A percentile compares a stretch with the other conserved stretches of the same genome.
Conservation (phyloP, 257 asterid genomes). For the Scutellaria galericulata region DNA sequence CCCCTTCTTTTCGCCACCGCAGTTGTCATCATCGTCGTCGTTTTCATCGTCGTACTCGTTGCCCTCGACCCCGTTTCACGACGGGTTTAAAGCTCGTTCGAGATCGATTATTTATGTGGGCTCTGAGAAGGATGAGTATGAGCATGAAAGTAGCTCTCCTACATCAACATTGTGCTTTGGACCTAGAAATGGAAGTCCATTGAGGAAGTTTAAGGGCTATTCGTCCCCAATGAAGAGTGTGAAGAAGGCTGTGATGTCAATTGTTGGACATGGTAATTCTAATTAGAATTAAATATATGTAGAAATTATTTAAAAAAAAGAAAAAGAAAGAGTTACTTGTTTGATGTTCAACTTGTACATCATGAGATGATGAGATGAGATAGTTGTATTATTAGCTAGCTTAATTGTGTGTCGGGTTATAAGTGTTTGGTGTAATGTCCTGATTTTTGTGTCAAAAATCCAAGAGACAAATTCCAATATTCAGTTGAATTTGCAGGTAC, state of each 20-base stretch:
- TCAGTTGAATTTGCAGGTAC: not conserved
- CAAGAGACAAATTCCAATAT: conserved; percentile 24
- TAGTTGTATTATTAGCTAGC: not conserved
- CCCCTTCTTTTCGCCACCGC: conserved; percentile 17
- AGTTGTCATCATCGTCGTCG: no score
- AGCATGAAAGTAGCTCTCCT: conserved; percentile 33
- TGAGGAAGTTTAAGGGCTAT: conserved; percentile 34
- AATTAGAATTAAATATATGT: not conserved
- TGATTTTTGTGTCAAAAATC: conserved; percentile 28
- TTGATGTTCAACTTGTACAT: conserved; percentile 39
- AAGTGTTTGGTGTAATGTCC: conserved; percentile 15
- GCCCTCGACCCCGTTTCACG: conserved; percentile 47
- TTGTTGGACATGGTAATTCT: conserved; percentile 41
- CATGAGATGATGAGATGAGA: conserved; percentile 18
- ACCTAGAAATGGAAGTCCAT: conserved; percentile 18
- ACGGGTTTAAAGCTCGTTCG: conserved; percentile 30
- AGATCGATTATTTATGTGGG: conserved; percentile 31
- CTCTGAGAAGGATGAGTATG: conserved; percentile 33
- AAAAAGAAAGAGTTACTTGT: not conserved
- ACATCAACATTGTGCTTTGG: conserved; percentile 50
- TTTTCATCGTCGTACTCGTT: conserved; percentile 36
- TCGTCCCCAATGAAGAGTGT: conserved; percentile 40
- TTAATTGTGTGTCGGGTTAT: conserved; percentile 4
- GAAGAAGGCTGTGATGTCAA: conserved; percentile 46
- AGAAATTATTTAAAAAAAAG: no score